These are phyloP conservation scores for Paralagenidium karlingii DNA, from an alignment of 352 stramenopile genomes.

Conservation along the genomic window DNA sequence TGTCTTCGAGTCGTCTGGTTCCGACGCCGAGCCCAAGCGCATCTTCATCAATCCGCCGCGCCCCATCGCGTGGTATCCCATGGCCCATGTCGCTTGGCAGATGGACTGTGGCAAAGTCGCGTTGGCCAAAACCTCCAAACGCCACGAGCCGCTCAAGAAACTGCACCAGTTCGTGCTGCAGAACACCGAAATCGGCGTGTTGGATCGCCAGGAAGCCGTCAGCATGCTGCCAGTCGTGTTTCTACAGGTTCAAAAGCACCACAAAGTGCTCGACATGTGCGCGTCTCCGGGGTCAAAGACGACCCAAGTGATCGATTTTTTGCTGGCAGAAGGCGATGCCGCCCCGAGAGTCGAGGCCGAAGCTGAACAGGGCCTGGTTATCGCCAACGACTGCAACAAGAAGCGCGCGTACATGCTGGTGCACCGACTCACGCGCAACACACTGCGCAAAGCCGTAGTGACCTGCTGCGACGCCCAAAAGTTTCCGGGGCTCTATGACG, in stretches of 20 bases:
- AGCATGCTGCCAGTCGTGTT: slow-evolving; percentile 98
- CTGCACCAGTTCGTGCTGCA: slow-evolving; percentile 91
- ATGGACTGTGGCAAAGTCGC: slow-evolving; percentile 69
- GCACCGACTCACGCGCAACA: slow-evolving; percentile 84
- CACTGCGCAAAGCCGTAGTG: slow-evolving; percentile 79
- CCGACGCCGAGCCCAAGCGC: not conserved
- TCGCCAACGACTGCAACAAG: slow-evolving; percentile 95
- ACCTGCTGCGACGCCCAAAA: slow-evolving; percentile 88
- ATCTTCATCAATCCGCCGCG: slow-evolving; percentile 8
- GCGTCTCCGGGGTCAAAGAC: slow-evolving; percentile 99
- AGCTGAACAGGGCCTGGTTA: slow-evolving; percentile 60
- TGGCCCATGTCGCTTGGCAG: slow-evolving; percentile 68
- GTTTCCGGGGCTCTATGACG: slow-evolving; percentile 86
- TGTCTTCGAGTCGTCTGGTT: slow-evolving; percentile 16
- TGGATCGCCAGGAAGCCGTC: slow-evolving; percentile 96
- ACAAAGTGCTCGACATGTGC: slow-evolving; percentile 80
- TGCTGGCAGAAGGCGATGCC: slow-evolving; percentile 19
- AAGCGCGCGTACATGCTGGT: slow-evolving; percentile 98
- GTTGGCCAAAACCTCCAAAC: slow-evolving; percentile 61
- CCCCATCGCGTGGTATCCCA: slow-evolving; percentile 65
- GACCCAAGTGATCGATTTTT: slow-evolving; percentile 91
- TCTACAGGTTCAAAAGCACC: slow-evolving; percentile 82
- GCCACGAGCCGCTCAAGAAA: slow-evolving; percentile 51
- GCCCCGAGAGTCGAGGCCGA: slow-evolving; percentile 3
- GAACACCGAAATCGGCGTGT: slow-evolving; percentile 83